phyloP scores from a whole-genome alignment of 2,329 filamentous ascomycete species.

The Penicillium vulpinum region DNA sequence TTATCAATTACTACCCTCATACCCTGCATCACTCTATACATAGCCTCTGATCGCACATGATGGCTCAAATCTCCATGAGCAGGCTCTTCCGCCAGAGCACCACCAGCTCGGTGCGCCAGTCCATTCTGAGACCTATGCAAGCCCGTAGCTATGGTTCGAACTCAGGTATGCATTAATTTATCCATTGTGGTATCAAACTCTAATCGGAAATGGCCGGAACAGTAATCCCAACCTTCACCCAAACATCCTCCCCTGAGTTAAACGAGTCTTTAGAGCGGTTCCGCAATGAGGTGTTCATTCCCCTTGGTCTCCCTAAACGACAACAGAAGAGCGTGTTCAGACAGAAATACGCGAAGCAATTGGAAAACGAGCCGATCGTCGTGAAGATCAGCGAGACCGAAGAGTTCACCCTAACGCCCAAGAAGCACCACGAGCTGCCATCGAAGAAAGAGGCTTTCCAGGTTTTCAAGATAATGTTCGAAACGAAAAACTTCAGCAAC shows the following conservation, averaged over 20 bases:
- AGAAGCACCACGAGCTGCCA: conserved; percentile 36
- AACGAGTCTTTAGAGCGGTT: conserved; percentile 43
- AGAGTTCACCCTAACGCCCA: conserved; percentile 42
- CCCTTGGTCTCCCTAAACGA: conserved; percentile 37
- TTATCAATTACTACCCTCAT: background rate
- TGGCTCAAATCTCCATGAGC: conserved; percentile 43
- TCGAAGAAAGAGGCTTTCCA: conserved; percentile 33
- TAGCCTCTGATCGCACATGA: conserved; percentile 17
- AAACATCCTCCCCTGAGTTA: conserved; percentile 43
- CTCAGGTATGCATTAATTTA: conserved; percentile 27
- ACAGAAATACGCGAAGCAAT: conserved; percentile 34
- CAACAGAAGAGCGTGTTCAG: conserved; percentile 45
- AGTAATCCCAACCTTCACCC: conserved; percentile 43
- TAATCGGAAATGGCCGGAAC: conserved; percentile 3
- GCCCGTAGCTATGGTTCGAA: conserved; percentile 32
- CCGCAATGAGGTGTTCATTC: conserved; percentile 48
- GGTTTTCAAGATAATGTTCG: conserved; percentile 39
- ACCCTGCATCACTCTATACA: background rate
- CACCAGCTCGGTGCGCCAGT: conserved; percentile 33
- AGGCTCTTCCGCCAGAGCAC: conserved; percentile 40
- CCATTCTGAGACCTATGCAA: conserved; percentile 33
- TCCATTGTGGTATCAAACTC: background rate
- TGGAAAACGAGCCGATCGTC: conserved; percentile 43
- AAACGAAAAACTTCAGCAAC: conserved; percentile 43
- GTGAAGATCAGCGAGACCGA: conserved; percentile 41